Base-by-base conservation (phyloP, 371 early-diverging fungal genomes). In the Mortierella sp. region DNA sequence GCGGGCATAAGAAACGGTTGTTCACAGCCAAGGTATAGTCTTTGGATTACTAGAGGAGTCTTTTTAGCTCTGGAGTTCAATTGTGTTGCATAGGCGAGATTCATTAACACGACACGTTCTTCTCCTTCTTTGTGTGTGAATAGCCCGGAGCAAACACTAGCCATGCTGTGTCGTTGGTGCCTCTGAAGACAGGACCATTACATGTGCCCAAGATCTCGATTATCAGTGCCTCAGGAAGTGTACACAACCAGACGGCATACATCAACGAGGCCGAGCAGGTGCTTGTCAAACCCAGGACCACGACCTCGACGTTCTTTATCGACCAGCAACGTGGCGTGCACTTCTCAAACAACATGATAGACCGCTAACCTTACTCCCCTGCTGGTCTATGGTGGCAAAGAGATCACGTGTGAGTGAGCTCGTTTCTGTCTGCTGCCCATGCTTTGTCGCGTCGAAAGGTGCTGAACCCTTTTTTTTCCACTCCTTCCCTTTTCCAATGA, bases 271-370 rank as follows among this genome's bases (percentile, higher is more conserved):
- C 91, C 0, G 90, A 92, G 74, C 92, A 91, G 66, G 85, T 92
- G 22, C 85, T 92, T 65, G 89, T 92, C 37, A 88, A 90, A 48
- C 92, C 93, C 8, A 88, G 91, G 75, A 90, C 91, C 16, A 91
- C 87, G 26, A 90, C 91, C n/a, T 92, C 92, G 2, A 92, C 92
- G 1, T 92, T 92, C 65, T 90, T 92, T 74, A 89, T 92, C 26
- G 93, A 92, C 67, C 92, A 92, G 64, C 92, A 91, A 55, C 90
- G 90, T 55, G 86, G 92, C 16, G 79, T 86, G 31, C 84, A 85
- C 41, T 73, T 81, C 43, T 50, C 81, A 16, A 65, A 64, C 70
- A 66, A 50, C 65, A 73, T 70, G 74, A 47, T 70, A 0, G 79
- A 74, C 19, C 74, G 74, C 41, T 79, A 37, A 58, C 19, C 47